Evolutionary conservation across 371 early-diverging fungal species (phyloP), one percentile per base, ranked within the genome.

Genomic region (Mortierella sp.): DNA sequence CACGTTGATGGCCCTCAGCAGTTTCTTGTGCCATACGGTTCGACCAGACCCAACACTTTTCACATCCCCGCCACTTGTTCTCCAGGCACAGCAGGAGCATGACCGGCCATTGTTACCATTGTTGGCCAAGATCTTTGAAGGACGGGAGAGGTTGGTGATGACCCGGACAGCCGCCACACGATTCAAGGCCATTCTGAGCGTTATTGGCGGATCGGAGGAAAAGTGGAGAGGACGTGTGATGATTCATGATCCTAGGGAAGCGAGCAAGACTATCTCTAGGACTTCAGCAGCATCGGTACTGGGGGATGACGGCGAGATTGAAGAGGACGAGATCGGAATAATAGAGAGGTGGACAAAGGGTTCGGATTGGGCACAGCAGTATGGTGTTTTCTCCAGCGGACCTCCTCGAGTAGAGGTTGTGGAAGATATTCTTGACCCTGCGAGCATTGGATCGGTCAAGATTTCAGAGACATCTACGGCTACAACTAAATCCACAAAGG

Each of bases 131-230:
- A 79, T 84, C 65, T 84, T 81, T 70, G 52, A 75, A 70, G 84
- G 81, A 16, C 81, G 81, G 28, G 74, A 81, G 31, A 70, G 79
- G 5, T 57, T 84, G 11, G 85, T 84, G 3, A 81, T 84, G 75
- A 76, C 79, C 9, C 68, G 81, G 14, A 52, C 81, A 11, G 81
- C 81, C 0, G 85, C 75, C 21, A 80, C 81, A 1, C 73, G 85
- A 6, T 84, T 84, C 68, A 75, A 71, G 34, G 48, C 76, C 6
- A 84, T 84, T 73, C 50, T 84, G 31, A 71, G 38, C 11, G 72
- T 81, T 44, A 84, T 84, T 74, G 85, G 85, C 2, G 85, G 85
- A 47, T 57, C 85, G 4, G 85, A 84, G 50, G 85, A 84, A 44
- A 65, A 84, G n/a, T 84, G 85, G 85, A 73, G 85, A 24, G 85